Evolutionary conservation across 148 eudicot species (phyloP).

Genomic region (Spergularia bocconei): DNA sequence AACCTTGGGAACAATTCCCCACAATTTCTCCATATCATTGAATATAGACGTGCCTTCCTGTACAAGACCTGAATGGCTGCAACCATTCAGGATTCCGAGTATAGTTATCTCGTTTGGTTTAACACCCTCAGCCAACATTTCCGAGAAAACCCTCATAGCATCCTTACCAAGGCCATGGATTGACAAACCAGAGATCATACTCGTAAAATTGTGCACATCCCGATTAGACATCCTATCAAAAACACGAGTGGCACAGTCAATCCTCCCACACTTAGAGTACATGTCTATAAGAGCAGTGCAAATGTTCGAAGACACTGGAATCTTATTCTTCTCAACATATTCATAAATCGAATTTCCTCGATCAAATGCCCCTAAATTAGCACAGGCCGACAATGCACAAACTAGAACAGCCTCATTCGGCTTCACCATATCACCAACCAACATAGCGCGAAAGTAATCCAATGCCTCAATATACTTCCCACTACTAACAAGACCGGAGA

Average conservation of each 20-base stretch:
- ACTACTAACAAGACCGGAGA: slow-evolving; percentile 57
- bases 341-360: slow-evolving; percentile 50
- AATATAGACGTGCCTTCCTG: slow-evolving; percentile 49
- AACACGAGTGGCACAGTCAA: slow-evolving; percentile 40
- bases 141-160: slow-evolving; percentile 42
- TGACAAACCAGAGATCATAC: slow-evolving; percentile 57
- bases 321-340: slow-evolving; percentile 35
- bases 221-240: slow-evolving; percentile 35
- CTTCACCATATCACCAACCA: slow-evolving; percentile 29
- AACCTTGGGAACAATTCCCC: slow-evolving; percentile 48
- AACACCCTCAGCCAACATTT: slow-evolving; percentile 43
- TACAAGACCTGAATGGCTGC: slow-evolving; percentile 66
- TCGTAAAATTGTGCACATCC: slow-evolving; percentile 48
- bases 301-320: slow-evolving; percentile 36
- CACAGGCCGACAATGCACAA: slow-evolving; percentile 72
- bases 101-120: slow-evolving; percentile 58
- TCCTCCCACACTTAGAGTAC: slow-evolving; percentile 74
- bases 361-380: slow-evolving; percentile 62
- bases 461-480: slow-evolving; percentile 55
- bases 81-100: slow-evolving; percentile 57
- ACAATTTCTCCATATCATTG: slow-evolving; percentile 41
- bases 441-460: slow-evolving; percentile 44
- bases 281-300: slow-evolving; percentile 60
- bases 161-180: slow-evolving; percentile 58
- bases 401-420: slow-evolving; percentile 66